A percentile compares a stretch with the other conserved stretches of the same genome.
Conservation (phyloP, 257 asterid genomes). For the Craterostigma plantagineum region DNA sequence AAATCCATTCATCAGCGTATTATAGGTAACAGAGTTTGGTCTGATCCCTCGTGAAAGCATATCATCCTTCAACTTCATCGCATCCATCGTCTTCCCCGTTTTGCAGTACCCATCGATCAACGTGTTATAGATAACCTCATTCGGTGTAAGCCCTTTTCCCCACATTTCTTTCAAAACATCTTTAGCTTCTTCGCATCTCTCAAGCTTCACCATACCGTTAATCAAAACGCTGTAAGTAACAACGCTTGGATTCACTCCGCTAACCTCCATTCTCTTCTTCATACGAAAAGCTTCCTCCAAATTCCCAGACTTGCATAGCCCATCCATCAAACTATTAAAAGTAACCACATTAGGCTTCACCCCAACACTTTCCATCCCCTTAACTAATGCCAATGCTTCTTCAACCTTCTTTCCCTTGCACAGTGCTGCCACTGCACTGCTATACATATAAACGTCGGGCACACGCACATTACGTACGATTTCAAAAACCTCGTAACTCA, state of each 20-base stretch:
- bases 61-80: too few species aligned
- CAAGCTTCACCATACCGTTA: conserved; percentile 44
- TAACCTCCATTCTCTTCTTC: conserved; percentile 44
- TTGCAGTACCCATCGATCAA: too few species aligned
- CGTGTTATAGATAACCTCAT: too few species aligned
- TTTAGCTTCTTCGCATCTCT: conserved; percentile 44
- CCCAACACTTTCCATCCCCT: conserved; percentile 39
- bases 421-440: conserved; percentile 50
- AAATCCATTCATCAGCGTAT: conserved; percentile 41
- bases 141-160: conserved; percentile 38
- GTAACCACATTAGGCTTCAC: conserved; percentile 55
- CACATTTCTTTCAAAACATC: conserved; percentile 45
- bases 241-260: conserved; percentile 47
- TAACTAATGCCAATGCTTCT: conserved; percentile 41
- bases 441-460: conserved; percentile 63
- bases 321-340: conserved; percentile 60
- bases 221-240: conserved; percentile 52
- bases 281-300: conserved; percentile 43
- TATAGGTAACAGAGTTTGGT: too few species aligned
- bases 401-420: conserved; percentile 49
- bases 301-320: conserved; percentile 38
- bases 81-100: too few species aligned
- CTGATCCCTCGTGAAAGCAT: too few species aligned
- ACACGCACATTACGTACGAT: conserved; percentile 17
- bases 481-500: conserved; percentile 45